Conservation (phyloP, 768 basidiomycete genomes). For the Rhizopogon sp. region DNA sequence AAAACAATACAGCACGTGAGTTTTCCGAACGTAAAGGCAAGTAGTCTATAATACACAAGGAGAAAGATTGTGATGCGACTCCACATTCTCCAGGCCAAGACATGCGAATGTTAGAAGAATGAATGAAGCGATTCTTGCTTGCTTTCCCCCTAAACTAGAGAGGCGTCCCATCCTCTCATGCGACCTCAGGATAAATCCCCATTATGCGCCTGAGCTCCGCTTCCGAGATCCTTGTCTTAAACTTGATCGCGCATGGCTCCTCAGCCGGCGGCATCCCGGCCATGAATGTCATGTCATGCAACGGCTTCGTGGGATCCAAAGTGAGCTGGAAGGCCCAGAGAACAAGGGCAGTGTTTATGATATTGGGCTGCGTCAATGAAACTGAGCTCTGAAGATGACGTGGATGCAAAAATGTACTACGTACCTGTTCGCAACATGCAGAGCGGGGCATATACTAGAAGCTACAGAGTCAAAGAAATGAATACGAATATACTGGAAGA, state of each 20-base stretch:
- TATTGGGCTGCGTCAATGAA: background rate
- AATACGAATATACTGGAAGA: background rate
- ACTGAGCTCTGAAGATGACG: background rate
- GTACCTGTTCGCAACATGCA: slow-evolving; percentile 35
- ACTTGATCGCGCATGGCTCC: background rate
- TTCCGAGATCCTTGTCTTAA: background rate
- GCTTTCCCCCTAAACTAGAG: too few species aligned
- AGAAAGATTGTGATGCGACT: too few species aligned
- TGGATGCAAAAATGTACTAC: background rate
- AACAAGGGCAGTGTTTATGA: background rate
- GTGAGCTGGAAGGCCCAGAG: background rate
- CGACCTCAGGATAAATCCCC: background rate
- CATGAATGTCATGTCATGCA: background rate
- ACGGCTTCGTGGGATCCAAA: background rate
- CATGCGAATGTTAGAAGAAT: too few species aligned
- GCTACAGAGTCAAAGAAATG: background rate
- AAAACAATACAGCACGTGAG: too few species aligned
- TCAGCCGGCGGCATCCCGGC: background rate
- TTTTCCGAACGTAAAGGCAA: too few species aligned
- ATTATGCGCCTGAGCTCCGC: background rate
- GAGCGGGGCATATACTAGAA: slow-evolving; percentile 50
- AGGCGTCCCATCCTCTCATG: background rate
- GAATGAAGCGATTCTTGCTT: too few species aligned
- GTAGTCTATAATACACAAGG: too few species aligned
- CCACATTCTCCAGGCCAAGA: background rate